These are phyloP conservation scores for Malassezia psittaci DNA, from an alignment of 1,284 basidiomycete genomes.

Conservation along the genomic window DNA sequence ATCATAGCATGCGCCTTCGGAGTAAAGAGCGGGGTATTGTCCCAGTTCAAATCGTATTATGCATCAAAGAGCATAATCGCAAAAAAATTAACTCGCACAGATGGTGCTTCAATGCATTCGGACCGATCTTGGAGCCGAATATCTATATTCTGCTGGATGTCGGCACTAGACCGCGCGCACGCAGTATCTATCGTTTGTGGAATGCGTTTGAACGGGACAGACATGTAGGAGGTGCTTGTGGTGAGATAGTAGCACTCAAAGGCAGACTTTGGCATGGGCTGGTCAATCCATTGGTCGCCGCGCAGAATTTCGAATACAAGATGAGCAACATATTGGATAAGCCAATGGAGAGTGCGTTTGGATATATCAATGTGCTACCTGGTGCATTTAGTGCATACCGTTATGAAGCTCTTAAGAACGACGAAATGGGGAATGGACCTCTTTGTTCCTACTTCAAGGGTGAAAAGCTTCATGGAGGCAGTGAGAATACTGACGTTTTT, in stretches of 20 bases:
- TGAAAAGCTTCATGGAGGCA: conserved; percentile 67
- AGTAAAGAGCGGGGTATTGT: conserved; percentile 73
- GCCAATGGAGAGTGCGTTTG: conserved; percentile 43
- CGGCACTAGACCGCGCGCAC: conserved; percentile 67
- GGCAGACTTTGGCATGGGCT: conserved; percentile 63
- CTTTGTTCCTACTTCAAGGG: conserved; percentile 94
- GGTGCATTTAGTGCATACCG: conserved; percentile 51
- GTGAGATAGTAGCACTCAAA: conserved; percentile 50
- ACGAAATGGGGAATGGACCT: conserved; percentile 72
- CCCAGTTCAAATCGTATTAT: conserved; percentile 49
- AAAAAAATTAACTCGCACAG: conserved; percentile 75
- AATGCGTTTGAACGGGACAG: conserved; percentile 69
- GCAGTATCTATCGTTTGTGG: conserved; percentile 85
- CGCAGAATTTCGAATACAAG: conserved; percentile 93
- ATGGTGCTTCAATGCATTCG: conserved; percentile 48
- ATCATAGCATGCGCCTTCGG: conserved; percentile 78
- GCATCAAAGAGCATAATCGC: conserved; percentile 44
- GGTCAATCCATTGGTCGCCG: conserved; percentile 70
- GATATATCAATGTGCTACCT: conserved; percentile 42
- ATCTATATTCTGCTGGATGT: conserved; percentile 84
- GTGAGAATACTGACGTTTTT: conserved; percentile 80
- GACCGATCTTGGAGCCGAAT: conserved; percentile 59
- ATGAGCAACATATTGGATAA: conserved; percentile 46
- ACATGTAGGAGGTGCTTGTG: conserved; percentile 84
- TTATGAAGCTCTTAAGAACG: conserved; percentile 81